Evolutionary conservation across 2,329 filamentous ascomycete genomes (phyloP), one percentile per base, ranked within the genome.

Genomic region (Neonectria ditissima): DNA sequence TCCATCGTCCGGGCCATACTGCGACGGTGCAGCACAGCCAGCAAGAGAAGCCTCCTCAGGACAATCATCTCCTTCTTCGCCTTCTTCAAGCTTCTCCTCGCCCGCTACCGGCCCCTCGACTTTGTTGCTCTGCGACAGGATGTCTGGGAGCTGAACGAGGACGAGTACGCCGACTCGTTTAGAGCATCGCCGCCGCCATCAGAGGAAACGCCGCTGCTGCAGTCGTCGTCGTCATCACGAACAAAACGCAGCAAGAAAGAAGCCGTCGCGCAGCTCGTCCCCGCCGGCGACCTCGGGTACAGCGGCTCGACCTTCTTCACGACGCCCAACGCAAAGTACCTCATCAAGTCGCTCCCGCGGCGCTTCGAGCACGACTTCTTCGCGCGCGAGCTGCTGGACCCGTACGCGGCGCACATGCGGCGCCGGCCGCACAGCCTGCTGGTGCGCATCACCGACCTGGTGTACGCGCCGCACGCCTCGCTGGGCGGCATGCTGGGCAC

Each of bases 241-340:
- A 55, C 78, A 14, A 56, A 78, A 75, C 59, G 78, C 78, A 65
- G 77, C 74, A 45, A 76, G 75, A 58, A 73, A 13, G 70, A 74
- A 14, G 47, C 26, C 1, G 74, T 74, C 18, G 76, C 80, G 0
- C 59, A 73, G 34, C 78, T 92, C 32, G 77, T 84, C 2, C 76
- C 88, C 1, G 84, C 91, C 64, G 90, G 89, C 1, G 89, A 92
- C 72, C 82, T 93, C 77, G 91, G 91, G 3, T 92, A 91, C 74
- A 92, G 89, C 28, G 91, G 91, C 52, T 92, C 90, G 79, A 92
- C 91, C 0, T 93, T 93, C 78, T 92, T 92, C 77, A 85, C 83
- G 5, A 93, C 91, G 0, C 77, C 81, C 4, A 86, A 93, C 69
- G 82, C 82, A n/a, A 87, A 86, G 67, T 93, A 87, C 72, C 83